Evolutionary conservation across 331 rosid genomes (phyloP), one percentile per base, ranked within the genome.

Genomic region (Acacia concinna): DNA sequence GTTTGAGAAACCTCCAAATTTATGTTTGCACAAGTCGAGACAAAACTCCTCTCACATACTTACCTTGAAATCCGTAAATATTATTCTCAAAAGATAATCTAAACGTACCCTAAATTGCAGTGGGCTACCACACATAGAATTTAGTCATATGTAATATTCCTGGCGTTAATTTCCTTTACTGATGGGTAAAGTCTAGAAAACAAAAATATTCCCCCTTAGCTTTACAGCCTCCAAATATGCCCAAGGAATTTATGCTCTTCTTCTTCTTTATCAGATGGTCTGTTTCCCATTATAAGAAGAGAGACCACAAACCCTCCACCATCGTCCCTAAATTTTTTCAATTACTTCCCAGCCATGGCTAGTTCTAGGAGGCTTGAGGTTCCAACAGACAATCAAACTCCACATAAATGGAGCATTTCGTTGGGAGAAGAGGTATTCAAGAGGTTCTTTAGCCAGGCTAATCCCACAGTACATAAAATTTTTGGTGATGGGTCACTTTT

Each of bases 401-500:
- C 88, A 62, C 87, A 88, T 80, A 95, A 91, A 87, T 95, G 99
- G 99, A 79, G 92, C 74, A 85, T 86, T 71, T 79, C 97, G 8
- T 76, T 95, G 28, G 91, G 90, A 80, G 99, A 95, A 79, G 99
- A 91, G 20, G 88, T 81, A 69, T 93, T 93, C 85, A 93, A 85
- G 30, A 90, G 80, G 75, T 91, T 93, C 73, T 43, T 88, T 85
- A 79, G 75, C 52, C 91, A 85, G 74, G 86, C 76, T 73, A 90
- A 82, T 82, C 84, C 93, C 52, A 76, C 81, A 52, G 79, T 83
- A 64, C 87, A 85, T 13, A 93, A 86, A 87, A 85, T 87, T 70
- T 93, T 95, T 85, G 92, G 90, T 28, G 96, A 87, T 78, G 97
- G 93, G 28, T 95, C 98, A 28, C 86, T 95, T 65, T 93, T 95